Percentiles rank a stretch among this genome's conserved stretches.
Evolutionary conservation across 2,329 filamentous ascomycete species (phyloP).

Genomic region (Endoconidiophora laricicola): DNA sequence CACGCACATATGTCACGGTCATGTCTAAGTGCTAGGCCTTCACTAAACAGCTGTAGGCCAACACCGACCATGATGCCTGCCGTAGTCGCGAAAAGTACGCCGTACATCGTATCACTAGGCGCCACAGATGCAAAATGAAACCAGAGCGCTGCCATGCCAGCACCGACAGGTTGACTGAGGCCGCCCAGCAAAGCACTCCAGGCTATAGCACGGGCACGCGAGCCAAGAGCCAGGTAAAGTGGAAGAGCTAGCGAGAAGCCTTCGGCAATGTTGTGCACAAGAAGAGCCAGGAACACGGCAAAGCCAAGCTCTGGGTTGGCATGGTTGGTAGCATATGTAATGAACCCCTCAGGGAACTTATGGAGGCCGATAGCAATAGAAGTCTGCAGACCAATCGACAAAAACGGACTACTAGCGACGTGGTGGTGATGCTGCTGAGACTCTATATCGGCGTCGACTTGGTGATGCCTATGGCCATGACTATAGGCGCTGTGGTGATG

Average conservation of each 20-base stretch:
- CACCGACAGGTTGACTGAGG: constrained; percentile 72
- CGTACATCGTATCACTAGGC: constrained; percentile 31
- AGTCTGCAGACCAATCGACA: constrained; percentile 90
- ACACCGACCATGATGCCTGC: constrained; percentile 94
- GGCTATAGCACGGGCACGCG: constrained; percentile 62
- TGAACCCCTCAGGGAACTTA: constrained; percentile 76
- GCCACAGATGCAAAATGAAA: constrained; percentile 45
- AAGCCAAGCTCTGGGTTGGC: constrained; percentile 78
- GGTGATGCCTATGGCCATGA: constrained; percentile 14
- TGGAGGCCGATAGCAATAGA: constrained; percentile 89
- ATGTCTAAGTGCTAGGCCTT: constrained; percentile 71
- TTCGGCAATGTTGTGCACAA: constrained; percentile 96
- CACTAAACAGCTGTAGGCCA: constrained; percentile 72
- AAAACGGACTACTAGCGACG: constrained; percentile 81
- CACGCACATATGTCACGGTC: constrained; percentile 59
- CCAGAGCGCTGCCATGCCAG: constrained; percentile 70
- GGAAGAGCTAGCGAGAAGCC: constrained; percentile 89
- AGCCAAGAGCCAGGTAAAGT: constrained; percentile 76
- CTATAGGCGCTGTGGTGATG: constrained; percentile 5
- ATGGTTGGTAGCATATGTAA: constrained; percentile 95
- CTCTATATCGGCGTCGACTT: constrained; percentile 19
- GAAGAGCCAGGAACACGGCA: constrained; percentile 85
- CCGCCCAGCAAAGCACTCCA: constrained; percentile 76
- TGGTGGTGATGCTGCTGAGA: constrained; percentile 70
- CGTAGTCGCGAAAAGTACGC: constrained; percentile 71